These are phyloP conservation scores for Dimargaris cristalligena DNA, from an alignment of 192 early-diverging fungal genomes.

Conservation along the genomic window DNA sequence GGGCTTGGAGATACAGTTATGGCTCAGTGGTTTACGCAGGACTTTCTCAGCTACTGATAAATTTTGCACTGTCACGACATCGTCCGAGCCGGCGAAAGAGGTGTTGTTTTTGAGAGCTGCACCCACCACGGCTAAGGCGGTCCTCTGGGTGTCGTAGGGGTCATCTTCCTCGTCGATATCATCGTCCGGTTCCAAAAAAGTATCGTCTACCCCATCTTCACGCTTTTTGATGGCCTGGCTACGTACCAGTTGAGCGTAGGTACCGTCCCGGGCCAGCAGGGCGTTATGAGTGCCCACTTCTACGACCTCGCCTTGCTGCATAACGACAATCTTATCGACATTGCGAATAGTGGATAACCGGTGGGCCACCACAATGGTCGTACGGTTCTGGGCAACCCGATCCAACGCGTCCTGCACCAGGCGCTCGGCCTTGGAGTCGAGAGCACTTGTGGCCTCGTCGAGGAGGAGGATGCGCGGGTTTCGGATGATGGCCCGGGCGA, in stretches of 20 bases:
- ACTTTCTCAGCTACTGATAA: too few species aligned
- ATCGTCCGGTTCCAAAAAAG: conserved; percentile 15
- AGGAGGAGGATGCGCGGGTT: conserved; percentile 67
- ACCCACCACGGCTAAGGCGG: too few species aligned
- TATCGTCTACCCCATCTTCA: conserved; percentile 16
- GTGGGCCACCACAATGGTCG: conserved; percentile 83
- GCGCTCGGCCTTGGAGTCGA: conserved; percentile 65
- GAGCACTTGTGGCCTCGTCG: too few species aligned
- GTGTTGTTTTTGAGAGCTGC: too few species aligned
- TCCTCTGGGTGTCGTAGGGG: too few species aligned
- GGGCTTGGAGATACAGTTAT: too few species aligned
- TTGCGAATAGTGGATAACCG: conserved; percentile 81
- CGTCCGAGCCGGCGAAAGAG: too few species aligned
- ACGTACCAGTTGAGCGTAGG: conserved; percentile 46
- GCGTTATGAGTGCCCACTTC: conserved; percentile 68
- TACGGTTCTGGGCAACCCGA: conserved; percentile 50
- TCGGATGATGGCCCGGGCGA: conserved; percentile 80
- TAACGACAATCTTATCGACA: conserved; percentile 73
- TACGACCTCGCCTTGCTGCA: conserved; percentile 46
- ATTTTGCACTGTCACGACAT: too few species aligned
- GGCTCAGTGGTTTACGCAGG: too few species aligned
- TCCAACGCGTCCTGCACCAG: conserved; percentile 75
- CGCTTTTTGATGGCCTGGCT: conserved; percentile 42
- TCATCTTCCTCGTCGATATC: too few species aligned
- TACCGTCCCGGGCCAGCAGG: conserved; percentile 41